Evolutionary conservation across 768 basidiomycete species (phyloP), one percentile per base, ranked within the genome.

Genomic region (Rhodosporidiobolus sp.): DNA sequence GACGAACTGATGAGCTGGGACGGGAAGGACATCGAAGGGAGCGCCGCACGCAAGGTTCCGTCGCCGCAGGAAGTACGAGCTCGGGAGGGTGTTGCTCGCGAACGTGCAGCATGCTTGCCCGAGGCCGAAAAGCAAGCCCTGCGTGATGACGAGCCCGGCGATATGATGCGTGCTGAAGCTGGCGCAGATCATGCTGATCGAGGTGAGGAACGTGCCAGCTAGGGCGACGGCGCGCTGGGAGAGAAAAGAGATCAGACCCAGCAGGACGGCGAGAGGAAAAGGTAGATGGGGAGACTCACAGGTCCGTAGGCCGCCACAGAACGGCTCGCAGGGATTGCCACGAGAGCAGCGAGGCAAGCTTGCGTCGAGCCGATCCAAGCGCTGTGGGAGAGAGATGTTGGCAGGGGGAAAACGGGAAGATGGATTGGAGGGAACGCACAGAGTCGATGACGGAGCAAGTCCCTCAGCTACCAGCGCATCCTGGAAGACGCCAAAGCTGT

Each of bases 41-140:
- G n/a, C n/a, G n/a, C n/a, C 6, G 38, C 38, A 55, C 17, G 79
- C 79, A 20, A 78, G 28, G 4, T 77, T 77, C 26, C 79, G 60
- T 30, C 62, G 26, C 4, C 65, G 68, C 5, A 59, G 61, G 60
- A 79, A 79, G 68, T 79, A 79, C 38, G 71, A 63, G 1, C 66
- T 55, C 0, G 79, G 76, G 6, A 76, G 64, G 16, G 68, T 66
- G 7, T 76, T 60, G 1, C 54, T 54, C 6, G 70, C 48, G 65
- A 70, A 71, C 54, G 67, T 67, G 30, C 60, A 54, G 3, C 67
- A 30, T 6, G 28, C 38, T 22, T 66, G 63, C 19, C 60, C 62
- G n/a, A 57, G 3, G 24, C 62, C 62, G 24, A 70, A 70, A 4
- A 70, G 5, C 11, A 65, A 10, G 0, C 62, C 63, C 35, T 63